A percentile compares a stretch with the other conserved stretches of the same genome.
phyloP scores from a whole-genome alignment of 1,284 basidiomycete species.

The Cystobasidium pallidum region DNA sequence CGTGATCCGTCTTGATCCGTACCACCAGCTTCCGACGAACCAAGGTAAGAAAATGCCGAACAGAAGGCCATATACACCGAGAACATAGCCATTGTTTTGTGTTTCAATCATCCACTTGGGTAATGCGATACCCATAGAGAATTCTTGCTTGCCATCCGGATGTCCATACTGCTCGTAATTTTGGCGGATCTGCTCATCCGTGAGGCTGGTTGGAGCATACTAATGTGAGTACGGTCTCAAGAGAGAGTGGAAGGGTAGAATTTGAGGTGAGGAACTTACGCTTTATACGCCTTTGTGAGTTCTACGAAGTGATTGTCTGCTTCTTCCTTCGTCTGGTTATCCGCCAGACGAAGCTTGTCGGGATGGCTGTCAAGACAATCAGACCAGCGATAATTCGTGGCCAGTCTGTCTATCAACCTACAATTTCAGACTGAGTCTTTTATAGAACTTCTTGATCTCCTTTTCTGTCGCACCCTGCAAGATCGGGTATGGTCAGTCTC shows the following conservation, averaged over 20 bases:
- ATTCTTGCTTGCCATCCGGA: slow-evolving; percentile 93
- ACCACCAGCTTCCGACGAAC: slow-evolving; percentile 95
- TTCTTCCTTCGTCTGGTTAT: slow-evolving; percentile 85
- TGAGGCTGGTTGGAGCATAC: slow-evolving; percentile 69
- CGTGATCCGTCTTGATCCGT: slow-evolving; percentile 84
- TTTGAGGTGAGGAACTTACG: slow-evolving; percentile 61
- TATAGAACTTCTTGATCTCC: slow-evolving; percentile 95
- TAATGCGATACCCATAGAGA: slow-evolving; percentile 93
- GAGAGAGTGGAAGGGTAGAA: not conserved
- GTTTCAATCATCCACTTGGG: slow-evolving; percentile 93
- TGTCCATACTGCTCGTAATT: slow-evolving; percentile 92
- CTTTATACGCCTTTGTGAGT: slow-evolving; percentile 97
- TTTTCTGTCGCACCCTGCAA: slow-evolving; percentile 72
- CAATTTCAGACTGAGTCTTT: slow-evolving; percentile 88
- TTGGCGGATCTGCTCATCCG: slow-evolving; percentile 88
- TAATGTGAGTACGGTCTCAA: not conserved
- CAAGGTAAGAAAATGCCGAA: slow-evolving; percentile 85
- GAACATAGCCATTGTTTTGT: slow-evolving; percentile 87
- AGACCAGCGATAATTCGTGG: not conserved
- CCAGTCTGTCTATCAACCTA: slow-evolving; percentile 58
- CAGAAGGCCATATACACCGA: slow-evolving; percentile 82
- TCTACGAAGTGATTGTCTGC: slow-evolving; percentile 88
- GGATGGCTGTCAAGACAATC: slow-evolving; percentile 72
- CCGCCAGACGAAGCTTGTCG: slow-evolving; percentile 85
- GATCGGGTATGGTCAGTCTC: no score